A percentile compares a stretch with the other conserved stretches of the same genome.
These are phyloP conservation scores for Yamagishiella unicocca DNA, from an alignment of 139 green algal species.

Conservation along the genomic window DNA sequence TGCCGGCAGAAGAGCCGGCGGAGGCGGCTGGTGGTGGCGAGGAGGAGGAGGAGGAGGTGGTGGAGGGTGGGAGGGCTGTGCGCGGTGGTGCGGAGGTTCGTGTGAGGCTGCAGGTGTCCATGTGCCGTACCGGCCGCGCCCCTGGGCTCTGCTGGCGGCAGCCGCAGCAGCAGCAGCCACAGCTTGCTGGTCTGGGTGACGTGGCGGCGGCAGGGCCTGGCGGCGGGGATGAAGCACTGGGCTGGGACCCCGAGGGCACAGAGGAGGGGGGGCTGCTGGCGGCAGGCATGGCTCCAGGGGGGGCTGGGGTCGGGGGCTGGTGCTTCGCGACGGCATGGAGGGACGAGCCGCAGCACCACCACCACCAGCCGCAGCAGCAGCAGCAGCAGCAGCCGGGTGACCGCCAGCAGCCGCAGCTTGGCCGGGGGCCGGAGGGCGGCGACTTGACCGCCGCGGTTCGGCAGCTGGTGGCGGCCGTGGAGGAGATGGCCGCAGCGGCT, in stretches of 20 bases:
- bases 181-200: no score
- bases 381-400: neutral
- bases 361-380: neutral
- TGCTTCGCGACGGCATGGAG: no score
- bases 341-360: neutral
- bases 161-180: neutral
- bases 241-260: no score
- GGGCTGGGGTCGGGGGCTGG: no score
- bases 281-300: no score
- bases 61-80: neutral
- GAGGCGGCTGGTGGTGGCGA: neutral
- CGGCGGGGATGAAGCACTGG: no score
- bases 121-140: neutral
- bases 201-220: no score
- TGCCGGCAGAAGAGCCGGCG: neutral
- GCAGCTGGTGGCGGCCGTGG: slow-evolving; percentile 4
- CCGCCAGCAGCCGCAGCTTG: neutral
- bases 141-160: neutral
- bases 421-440: neutral
- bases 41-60: neutral
- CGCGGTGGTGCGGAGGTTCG: neutral
- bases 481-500: neutral
- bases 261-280: no score
- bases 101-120: neutral
- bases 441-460: neutral